phyloP scores from a whole-genome alignment of 768 basidiomycete species.

The Suillus paluster region DNA sequence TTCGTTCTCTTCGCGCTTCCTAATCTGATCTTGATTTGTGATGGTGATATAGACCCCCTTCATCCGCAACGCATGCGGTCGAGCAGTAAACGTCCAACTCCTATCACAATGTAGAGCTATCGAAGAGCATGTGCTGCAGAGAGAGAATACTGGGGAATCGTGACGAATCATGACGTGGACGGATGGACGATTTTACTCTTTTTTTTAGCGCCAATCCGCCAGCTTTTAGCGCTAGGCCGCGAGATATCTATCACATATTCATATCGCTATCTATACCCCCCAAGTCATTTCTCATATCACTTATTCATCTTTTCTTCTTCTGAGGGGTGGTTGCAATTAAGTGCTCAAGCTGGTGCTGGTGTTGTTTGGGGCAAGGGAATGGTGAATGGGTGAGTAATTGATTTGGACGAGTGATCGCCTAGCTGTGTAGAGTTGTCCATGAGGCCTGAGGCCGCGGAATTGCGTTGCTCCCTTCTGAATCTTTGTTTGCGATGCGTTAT shows the following conservation, averaged over 20 bases:
- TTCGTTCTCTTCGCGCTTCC: neutral
- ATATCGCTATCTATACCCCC: constrained; percentile 6
- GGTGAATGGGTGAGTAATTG: too few relatives aligned
- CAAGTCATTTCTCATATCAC: neutral
- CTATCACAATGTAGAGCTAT: constrained; percentile 70
- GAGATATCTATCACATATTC: constrained; percentile 5
- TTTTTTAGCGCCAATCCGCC: too few relatives aligned
- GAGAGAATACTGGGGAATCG: constrained; percentile 14
- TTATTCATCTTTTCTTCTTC: neutral
- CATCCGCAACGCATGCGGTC: constrained; percentile 70
- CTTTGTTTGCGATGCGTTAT: too few relatives aligned
- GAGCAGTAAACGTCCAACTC: constrained; percentile 66
- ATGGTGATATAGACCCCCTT: constrained; percentile 54
- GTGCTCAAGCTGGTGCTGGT: too few relatives aligned
- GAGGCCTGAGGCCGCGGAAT: too few relatives aligned
- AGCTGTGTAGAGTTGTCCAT: too few relatives aligned
- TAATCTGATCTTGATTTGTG: constrained; percentile 9
- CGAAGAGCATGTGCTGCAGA: constrained; percentile 47
- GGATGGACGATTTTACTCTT: neutral
- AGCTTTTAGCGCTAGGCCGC: too few relatives aligned
- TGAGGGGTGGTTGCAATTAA: neutral
- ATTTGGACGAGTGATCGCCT: too few relatives aligned
- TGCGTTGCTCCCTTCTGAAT: too few relatives aligned
- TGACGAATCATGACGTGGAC: neutral
- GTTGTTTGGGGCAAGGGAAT: too few relatives aligned